Evolutionary conservation across 2,329 filamentous ascomycete genomes (phyloP), one percentile per base, ranked within the genome.

Genomic region (Cladosporium halotolerans): DNA sequence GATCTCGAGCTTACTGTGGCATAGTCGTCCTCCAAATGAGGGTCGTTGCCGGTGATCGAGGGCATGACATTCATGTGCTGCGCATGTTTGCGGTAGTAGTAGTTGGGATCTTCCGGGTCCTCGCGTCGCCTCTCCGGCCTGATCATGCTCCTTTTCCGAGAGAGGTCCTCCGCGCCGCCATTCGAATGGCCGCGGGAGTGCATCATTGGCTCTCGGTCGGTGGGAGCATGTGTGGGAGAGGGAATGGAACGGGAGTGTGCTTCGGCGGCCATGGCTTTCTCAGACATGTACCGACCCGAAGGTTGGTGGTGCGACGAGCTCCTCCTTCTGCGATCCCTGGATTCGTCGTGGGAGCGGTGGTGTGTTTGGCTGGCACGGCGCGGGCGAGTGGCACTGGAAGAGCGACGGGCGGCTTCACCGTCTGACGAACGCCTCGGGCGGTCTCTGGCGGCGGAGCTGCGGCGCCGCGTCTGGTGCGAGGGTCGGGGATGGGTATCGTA

Each of bases 71-170:
- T 80, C 90, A 99, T 96, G 59, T 92, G 88, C 63, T 90, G 88
- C 9, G 95, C 90, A 80, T 96, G 91, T 69, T 95, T 88, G 61
- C 89, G 84, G 72, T 99, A 99, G 72, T 96, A 82, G 67, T 96
- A 99, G 70, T 97, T 95, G 11, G 91, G 90, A 68, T 97, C 90
- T 62, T 91, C 87, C 59, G 80, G 84, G 62, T 91, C 87, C 61
- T 95, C 89, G 62, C 87, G 83, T 64, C 86, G 86, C 60, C 93
- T 83, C 72, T 99, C 93, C 1, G 93, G 93, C 57, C 88, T 81
- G 66, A 99, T 85, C 58, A 99, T 76, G 70, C 89, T 96, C 68
- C 87, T 84, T 73, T 97, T 97, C 62, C 91, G 83, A 56, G 72
- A 70, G 54, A 84, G 61, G 13, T 83, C 81, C 14, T 66, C 69